Base-by-base conservation (phyloP, 495 filamentous ascomycete genomes). In the Penicillium paradoxum region DNA sequence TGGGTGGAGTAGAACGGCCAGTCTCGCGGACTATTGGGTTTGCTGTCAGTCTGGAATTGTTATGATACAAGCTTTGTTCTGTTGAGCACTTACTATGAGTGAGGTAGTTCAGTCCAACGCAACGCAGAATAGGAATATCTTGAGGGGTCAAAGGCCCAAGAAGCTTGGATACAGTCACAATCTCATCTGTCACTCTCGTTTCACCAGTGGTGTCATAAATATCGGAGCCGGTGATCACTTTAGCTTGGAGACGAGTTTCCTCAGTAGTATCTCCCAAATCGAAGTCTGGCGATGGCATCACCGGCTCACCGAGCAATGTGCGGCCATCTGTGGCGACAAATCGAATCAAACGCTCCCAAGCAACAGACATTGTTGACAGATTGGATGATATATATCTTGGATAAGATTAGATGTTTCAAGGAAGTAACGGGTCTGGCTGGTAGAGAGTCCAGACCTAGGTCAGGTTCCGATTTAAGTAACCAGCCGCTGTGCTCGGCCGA, bases 281-380 rank as follows among this genome's bases (percentile, higher is more conserved):
- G 29, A 73, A 68, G 43, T 68, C 61, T 13, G 56, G 41, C 2
- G 53, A 57, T 21, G 64, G 63, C n/a, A 76, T 51, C 37, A 77
- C 68, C 14, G 76, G 76, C 51, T 78, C 74, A 33, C 76, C 76
- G 25, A 62, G 68, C n/a, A 71, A 66, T 6, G 71, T 63, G 2
- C 67, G 60, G 30, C 69, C 70, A 40, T 74, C 71, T 1, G 68
- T 68, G 21, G 72, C 67, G 13, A 65, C 64, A 54, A 78, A 79
- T 24, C 76, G 72, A 22, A 79, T 74, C 0, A 79, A 64, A 44
- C 76, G 68, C 51, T 69, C 50, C 76, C 76, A 79, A 49, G 64
- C 40, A 49, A 53, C 33, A 43, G 25, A 38, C 54, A 56, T 56
- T 4, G 24, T 27, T 3, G 24, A 27, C 7, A 27, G 3, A 27